These are phyloP conservation scores for Lachnellula suecica DNA, from an alignment of 2,329 filamentous ascomycete species.

Conservation along the genomic window DNA sequence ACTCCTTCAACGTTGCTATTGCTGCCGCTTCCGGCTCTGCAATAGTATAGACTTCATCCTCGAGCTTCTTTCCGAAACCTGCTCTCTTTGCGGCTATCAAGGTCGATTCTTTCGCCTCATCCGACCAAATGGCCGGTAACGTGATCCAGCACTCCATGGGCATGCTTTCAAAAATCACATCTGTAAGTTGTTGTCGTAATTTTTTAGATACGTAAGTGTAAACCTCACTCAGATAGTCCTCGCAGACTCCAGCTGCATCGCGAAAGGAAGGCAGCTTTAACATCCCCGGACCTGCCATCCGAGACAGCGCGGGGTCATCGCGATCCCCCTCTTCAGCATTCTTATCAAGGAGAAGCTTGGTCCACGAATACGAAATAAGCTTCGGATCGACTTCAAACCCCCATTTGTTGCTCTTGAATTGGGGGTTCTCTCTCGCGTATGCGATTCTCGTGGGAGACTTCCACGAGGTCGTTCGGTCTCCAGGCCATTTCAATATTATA, in stretches of 20 bases:
- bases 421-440: constrained; percentile 18
- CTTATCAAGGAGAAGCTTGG: constrained; percentile 27
- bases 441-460: constrained; percentile 25
- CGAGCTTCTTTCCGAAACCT: constrained; percentile 16
- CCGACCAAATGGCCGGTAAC: constrained; percentile 27
- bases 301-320: constrained; percentile 18
- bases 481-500: constrained; percentile 20
- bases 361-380: constrained; percentile 26
- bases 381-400: constrained; percentile 24
- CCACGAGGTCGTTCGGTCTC: constrained; percentile 7
- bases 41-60: constrained; percentile 23
- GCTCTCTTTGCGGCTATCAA: constrained; percentile 21
- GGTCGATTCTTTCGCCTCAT: constrained; percentile 26
- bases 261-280: constrained; percentile 16
- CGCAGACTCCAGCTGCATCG: constrained; percentile 18
- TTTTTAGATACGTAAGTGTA: constrained; percentile 13
- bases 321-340: constrained; percentile 11
- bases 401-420: constrained; percentile 17
- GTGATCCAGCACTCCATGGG: constrained; percentile 27
- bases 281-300: constrained; percentile 10
- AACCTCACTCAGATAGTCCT: constrained; percentile 23
- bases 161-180: constrained; percentile 13
- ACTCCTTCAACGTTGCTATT: constrained; percentile 20
- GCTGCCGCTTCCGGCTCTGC: constrained; percentile 29
- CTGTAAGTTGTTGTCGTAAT: constrained; percentile 9